Conservation (phyloP, 1,284 basidiomycete species). For the Sanghuangporus weigelae region DNA sequence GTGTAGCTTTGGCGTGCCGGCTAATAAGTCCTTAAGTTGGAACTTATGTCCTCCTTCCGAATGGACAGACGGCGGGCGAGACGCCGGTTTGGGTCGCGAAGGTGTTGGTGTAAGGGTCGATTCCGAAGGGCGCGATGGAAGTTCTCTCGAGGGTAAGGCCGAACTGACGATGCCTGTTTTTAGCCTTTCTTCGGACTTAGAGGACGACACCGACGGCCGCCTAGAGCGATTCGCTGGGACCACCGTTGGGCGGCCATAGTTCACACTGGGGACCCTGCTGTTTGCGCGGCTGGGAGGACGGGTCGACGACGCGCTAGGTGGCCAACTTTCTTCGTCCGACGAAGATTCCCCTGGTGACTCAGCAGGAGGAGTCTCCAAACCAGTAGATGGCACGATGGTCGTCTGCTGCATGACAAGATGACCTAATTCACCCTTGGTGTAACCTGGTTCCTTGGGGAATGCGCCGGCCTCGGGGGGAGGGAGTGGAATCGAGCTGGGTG, state of each 20-base stretch:
- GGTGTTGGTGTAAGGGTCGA: conserved; percentile 37
- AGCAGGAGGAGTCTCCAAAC: conserved; percentile 33
- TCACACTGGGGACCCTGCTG: conserved; percentile 50
- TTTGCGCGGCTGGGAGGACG: conserved; percentile 42
- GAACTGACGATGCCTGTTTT: neutral
- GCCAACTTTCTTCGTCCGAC: conserved; percentile 53
- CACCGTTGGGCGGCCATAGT: conserved; percentile 47
- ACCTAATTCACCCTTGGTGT: conserved; percentile 43
- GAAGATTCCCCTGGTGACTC: conserved; percentile 38
- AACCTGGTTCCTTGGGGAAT: conserved; percentile 52
- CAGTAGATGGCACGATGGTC: conserved; percentile 27
- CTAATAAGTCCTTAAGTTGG: conserved; percentile 77
- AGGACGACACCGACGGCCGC: conserved; percentile 26
- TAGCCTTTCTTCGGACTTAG: conserved; percentile 8
- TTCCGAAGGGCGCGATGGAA: conserved; percentile 24
- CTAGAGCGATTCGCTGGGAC: conserved; percentile 35
- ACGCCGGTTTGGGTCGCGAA: conserved; percentile 8
- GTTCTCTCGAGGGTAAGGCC: conserved; percentile 25
- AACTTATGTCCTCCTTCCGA: conserved; percentile 67
- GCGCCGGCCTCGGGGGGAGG: conserved; percentile 49
- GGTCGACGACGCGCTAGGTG: conserved; percentile 51
- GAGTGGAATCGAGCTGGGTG: conserved; percentile 35
- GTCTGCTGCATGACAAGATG: conserved; percentile 32
- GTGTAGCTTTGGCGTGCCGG: conserved; percentile 60
- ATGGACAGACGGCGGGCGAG: conserved; percentile 36